Conservation (phyloP, 164 flowering plant species). For the Vitis rotundifolia region DNA sequence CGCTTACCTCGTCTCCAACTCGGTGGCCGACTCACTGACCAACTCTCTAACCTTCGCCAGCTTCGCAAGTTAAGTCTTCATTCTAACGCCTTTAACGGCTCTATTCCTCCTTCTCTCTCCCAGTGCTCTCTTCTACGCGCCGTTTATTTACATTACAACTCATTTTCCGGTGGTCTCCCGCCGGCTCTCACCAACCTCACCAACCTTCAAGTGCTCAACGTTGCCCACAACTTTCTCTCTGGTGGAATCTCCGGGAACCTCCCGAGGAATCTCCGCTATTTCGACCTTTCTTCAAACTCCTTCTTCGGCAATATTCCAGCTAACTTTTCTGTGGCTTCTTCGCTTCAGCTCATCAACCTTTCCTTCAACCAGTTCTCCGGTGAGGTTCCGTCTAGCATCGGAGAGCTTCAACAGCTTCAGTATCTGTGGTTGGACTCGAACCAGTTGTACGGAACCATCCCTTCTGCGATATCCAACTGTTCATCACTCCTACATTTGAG, state of each 20-base stretch:
- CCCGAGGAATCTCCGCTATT: conserved; percentile 24
- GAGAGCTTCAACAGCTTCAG: conserved; percentile 54
- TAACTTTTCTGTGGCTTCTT: conserved; percentile 34
- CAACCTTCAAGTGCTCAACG: conserved; percentile 28
- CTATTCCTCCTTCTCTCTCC: conserved; percentile 36
- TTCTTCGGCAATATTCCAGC: conserved; percentile 63
- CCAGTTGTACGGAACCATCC: conserved; percentile 63
- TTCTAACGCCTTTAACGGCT: conserved; percentile 43
- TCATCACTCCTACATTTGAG: conserved; percentile 71
- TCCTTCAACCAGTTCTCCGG: conserved; percentile 69
- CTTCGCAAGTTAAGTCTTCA: conserved; percentile 75
- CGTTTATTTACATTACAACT: conserved; percentile 41
- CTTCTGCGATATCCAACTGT: conserved; percentile 78
- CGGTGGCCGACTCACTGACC: conserved; percentile 46
- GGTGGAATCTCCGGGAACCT: conserved; percentile 31
- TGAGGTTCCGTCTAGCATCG: conserved; percentile 63
- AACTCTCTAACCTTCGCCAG: conserved; percentile 37
- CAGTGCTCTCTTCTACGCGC: conserved; percentile 37
- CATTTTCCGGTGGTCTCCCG: conserved; percentile 41
- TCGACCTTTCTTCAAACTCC: conserved; percentile 51
- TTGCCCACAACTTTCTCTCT: conserved; percentile 40
- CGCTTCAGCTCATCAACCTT: conserved; percentile 59
- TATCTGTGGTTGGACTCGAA: conserved; percentile 75
- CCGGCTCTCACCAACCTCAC: conserved; percentile 28
- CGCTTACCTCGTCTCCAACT: conserved; percentile 75